Conservation (phyloP, 2,329 filamentous ascomycete genomes). For the Monilinia vaccinii-corymbosi region DNA sequence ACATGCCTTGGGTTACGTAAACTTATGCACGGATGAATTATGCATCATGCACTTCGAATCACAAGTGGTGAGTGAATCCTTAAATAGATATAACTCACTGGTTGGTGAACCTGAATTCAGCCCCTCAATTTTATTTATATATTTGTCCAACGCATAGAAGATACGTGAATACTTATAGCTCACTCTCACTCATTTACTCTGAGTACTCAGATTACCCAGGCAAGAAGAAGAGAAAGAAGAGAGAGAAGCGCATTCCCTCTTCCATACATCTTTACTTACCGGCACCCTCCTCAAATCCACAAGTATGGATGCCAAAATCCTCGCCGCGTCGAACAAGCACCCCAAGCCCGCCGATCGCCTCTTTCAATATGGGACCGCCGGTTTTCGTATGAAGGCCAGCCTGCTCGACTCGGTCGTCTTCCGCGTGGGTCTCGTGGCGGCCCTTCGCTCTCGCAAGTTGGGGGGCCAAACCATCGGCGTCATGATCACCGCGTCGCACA, state of each 20-base stretch:
- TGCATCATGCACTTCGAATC: background rate
- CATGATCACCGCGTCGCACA: slow-evolving; percentile 94
- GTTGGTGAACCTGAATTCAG: too few relatives aligned
- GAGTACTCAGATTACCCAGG: background rate
- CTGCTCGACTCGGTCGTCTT: slow-evolving; percentile 88
- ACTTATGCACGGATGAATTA: too few relatives aligned
- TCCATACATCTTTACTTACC: background rate
- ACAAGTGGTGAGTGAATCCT: background rate
- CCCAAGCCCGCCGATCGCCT: slow-evolving; percentile 44
- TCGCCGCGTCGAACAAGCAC: slow-evolving; percentile 53
- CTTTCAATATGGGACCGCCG: slow-evolving; percentile 59
- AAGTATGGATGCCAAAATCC: slow-evolving; percentile 42
- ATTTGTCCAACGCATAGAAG: slow-evolving; percentile 10
- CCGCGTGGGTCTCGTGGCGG: slow-evolving; percentile 81
- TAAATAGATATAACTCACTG: slow-evolving; percentile 1
- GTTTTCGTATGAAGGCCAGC: slow-evolving; percentile 63
- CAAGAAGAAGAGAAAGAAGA: background rate
- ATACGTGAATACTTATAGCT: slow-evolving; percentile 7
- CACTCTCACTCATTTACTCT: too few relatives aligned
- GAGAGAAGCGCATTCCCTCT: background rate
- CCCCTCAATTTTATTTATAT: slow-evolving; percentile 4
- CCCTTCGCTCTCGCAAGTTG: slow-evolving; percentile 81
- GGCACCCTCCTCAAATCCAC: slow-evolving; percentile 12
- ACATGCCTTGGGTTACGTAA: too few relatives aligned
- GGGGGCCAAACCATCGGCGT: slow-evolving; percentile 88